These are phyloP conservation scores for Trypanosoma platydactyli DNA, from an alignment of 208 protist species.

Conservation along the genomic window DNA sequence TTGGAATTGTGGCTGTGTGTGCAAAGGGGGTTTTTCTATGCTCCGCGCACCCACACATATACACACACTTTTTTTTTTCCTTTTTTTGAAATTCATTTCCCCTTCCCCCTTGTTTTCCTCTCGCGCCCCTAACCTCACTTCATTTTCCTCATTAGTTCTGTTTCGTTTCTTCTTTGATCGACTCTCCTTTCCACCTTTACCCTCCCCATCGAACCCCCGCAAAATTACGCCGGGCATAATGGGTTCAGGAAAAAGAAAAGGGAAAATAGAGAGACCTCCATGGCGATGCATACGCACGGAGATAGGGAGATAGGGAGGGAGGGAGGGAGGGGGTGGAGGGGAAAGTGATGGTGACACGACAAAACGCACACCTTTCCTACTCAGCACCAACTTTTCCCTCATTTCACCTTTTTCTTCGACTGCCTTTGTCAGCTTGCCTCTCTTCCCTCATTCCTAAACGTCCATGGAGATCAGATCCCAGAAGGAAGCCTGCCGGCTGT, in stretches of 20 bases:
- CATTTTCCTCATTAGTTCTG: not conserved
- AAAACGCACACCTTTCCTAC: not conserved
- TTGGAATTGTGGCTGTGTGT: not conserved
- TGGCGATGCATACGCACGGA: too few relatives aligned
- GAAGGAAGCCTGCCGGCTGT: not conserved
- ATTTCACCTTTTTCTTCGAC: not conserved
- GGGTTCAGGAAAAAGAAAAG: conserved; percentile 11
- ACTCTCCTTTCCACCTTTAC: too few relatives aligned
- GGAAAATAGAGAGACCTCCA: not conserved
- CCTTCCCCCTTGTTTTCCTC: not conserved
- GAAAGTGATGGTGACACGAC: too few relatives aligned
- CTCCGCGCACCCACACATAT: too few relatives aligned
- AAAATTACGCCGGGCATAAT: not conserved
- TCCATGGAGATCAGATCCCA: not conserved
- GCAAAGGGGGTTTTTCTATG: too few relatives aligned
- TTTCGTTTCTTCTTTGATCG: not conserved
- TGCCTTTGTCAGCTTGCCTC: too few relatives aligned
- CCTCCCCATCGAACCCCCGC: too few relatives aligned
- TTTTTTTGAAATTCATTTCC: too few relatives aligned
- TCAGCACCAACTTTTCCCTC: not conserved
- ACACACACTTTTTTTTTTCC: too few relatives aligned
- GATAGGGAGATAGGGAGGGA: too few relatives aligned
- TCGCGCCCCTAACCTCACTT: not conserved
- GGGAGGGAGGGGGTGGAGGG: too few relatives aligned
- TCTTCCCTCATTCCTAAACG: not conserved